A percentile compares a stretch with the other conserved stretches of the same genome.
phyloP scores from a whole-genome alignment of 345 rosid species.

The Eucalyptus guilfoylei region DNA sequence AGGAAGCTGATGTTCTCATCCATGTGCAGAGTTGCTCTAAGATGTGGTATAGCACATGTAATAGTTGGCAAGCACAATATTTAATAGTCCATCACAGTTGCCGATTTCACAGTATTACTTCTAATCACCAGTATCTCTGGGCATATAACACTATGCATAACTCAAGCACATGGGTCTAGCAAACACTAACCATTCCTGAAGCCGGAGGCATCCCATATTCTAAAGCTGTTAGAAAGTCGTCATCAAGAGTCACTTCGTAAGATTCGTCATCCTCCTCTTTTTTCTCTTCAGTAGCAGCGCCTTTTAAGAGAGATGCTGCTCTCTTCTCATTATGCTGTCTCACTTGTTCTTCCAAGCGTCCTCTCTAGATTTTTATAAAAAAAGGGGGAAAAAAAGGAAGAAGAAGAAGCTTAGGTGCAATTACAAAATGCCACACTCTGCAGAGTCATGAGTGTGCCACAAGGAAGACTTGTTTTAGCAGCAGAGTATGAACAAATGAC shows the following conservation, averaged over 20 bases:
- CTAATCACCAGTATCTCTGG: background rate
- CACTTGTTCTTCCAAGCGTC: conserved; percentile 90
- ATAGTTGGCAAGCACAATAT: background rate
- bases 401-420: background rate
- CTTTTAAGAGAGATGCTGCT: conserved; percentile 21
- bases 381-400: background rate
- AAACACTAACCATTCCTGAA: conserved; percentile 73
- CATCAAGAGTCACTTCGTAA: conserved; percentile 84
- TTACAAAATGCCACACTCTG: background rate
- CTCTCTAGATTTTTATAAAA: conserved; percentile 31
- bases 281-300: conserved; percentile 9
- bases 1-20: background rate
- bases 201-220: conserved; percentile 99
- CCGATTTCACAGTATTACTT: background rate
- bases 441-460: background rate
- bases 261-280: conserved; percentile 53
- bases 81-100: background rate
- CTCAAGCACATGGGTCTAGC: background rate
- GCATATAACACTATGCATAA: background rate
- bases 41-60: background rate
- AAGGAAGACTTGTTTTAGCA: background rate
- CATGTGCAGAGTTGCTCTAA: background rate
- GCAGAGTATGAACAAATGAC: background rate
- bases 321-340: conserved; percentile 79
- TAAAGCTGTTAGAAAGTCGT: conserved; percentile 89